Percentiles rank a stretch among this genome's conserved stretches.
Conservation (phyloP, 495 filamentous ascomycete species). For the Aspergillus bertholletiae region DNA sequence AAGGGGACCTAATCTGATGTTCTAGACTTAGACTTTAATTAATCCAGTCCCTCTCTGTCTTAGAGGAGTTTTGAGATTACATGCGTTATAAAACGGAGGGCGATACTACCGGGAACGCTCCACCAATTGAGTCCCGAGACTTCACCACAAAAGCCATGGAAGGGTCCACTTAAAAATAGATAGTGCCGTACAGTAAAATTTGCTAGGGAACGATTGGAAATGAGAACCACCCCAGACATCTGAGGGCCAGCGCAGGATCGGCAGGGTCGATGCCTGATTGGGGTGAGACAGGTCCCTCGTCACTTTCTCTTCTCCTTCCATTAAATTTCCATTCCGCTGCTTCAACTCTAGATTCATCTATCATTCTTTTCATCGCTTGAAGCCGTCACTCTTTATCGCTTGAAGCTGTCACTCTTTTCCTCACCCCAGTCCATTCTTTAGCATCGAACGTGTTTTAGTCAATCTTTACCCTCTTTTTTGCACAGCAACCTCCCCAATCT, state of each 20-base stretch:
- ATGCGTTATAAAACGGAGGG: neutral
- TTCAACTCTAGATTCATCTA: conserved; percentile 1
- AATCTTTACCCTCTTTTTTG: neutral
- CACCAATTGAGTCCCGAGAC: neutral
- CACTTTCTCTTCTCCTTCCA: neutral
- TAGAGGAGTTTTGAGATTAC: neutral
- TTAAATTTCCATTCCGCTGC: conserved; percentile 1
- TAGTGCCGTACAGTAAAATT: conserved; percentile 1
- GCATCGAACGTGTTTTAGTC: conserved; percentile 15
- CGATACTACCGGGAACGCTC: neutral
- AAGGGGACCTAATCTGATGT: no score
- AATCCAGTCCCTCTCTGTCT: no score
- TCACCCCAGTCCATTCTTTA: conserved; percentile 23
- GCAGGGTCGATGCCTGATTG: conserved; percentile 18
- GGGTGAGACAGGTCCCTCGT: conserved; percentile 13
- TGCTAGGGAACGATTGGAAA: neutral
- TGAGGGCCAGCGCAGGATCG: conserved; percentile 6
- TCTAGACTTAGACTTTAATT: neutral
- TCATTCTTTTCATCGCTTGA: conserved; percentile 1
- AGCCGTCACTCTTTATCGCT: conserved; percentile 9
- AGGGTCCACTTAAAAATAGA: neutral
- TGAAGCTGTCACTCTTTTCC: conserved; percentile 15
- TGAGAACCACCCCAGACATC: neutral
- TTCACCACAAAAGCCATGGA: neutral
- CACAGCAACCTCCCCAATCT: neutral